phyloP scores from a whole-genome alignment of 2,329 filamentous ascomycete genomes.

The Blastomyces gilchristii region DNA sequence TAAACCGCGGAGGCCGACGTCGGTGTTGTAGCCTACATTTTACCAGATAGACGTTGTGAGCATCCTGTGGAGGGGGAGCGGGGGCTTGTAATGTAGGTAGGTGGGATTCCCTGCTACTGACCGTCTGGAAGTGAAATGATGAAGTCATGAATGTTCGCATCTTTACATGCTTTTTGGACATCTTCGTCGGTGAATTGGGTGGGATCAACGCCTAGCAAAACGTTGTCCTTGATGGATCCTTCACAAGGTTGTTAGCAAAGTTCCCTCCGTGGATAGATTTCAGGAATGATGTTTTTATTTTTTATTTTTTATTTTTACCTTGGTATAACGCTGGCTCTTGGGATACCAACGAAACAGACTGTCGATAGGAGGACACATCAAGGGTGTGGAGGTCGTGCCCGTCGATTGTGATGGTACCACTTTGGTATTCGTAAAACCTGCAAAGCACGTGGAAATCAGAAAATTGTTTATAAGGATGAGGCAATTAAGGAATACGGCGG shows the following conservation, averaged over 20 bases:
- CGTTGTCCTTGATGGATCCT: constrained; percentile 36
- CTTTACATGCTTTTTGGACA: constrained; percentile 39
- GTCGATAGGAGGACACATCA: constrained; percentile 24
- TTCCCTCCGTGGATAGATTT: not conserved
- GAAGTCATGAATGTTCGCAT: constrained; percentile 46
- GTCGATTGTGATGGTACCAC: constrained; percentile 31
- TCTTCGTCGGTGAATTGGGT: constrained; percentile 29
- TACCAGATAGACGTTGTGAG: not conserved
- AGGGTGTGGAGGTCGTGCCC: constrained; percentile 23
- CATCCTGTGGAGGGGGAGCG: not conserved
- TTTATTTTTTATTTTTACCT: constrained; percentile 19
- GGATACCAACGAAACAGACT: constrained; percentile 26
- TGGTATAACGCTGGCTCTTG: constrained; percentile 40
- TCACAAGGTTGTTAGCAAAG: constrained; percentile 8
- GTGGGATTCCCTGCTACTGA: constrained; percentile 3
- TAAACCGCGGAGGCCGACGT: constrained; percentile 40
- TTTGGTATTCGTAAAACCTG: constrained; percentile 17
- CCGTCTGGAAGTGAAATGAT: constrained; percentile 43
- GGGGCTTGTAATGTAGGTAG: not conserved
- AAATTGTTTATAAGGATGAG: not conserved
- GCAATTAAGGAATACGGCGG: not conserved
- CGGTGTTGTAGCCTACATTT: constrained; percentile 33
- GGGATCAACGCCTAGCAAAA: constrained; percentile 36
- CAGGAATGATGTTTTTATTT: too few species aligned
- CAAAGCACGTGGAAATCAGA: not conserved